Evolutionary conservation across 2,329 filamentous ascomycete species (phyloP).

Genomic region (Aspergillus brunneoviolaceus): DNA sequence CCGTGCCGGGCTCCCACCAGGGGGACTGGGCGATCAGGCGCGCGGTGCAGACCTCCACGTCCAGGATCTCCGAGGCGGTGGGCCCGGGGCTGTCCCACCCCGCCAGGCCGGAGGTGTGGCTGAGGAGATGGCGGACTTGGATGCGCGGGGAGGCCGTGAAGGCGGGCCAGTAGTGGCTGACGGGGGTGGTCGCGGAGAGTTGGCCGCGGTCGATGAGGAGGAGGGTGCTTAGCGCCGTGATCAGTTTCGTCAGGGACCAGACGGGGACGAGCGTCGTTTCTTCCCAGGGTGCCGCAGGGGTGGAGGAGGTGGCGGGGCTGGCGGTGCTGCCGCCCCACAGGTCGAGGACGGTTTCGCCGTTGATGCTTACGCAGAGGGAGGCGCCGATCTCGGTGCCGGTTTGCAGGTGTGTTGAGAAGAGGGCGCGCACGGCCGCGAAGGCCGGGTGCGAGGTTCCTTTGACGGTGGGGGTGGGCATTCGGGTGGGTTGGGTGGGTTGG

Average conservation of each 20-base stretch:
- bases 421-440: slow-evolving; percentile 37
- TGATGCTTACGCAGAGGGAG: slow-evolving; percentile 44
- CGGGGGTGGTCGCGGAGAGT: slow-evolving; percentile 38
- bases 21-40: slow-evolving; percentile 44
- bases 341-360: slow-evolving; percentile 46
- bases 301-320: slow-evolving; percentile 6
- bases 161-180: slow-evolving; percentile 50
- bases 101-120: slow-evolving; percentile 40
- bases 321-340: slow-evolving; percentile 44
- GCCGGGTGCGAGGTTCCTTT: slow-evolving; percentile 40
- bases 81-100: slow-evolving; percentile 36
- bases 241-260: slow-evolving; percentile 44
- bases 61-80: slow-evolving; percentile 32
- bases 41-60: slow-evolving; percentile 30
- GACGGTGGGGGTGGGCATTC: slow-evolving; percentile 22
- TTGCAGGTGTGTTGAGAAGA: slow-evolving; percentile 38
- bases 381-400: slow-evolving; percentile 47
- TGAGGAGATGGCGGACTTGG: slow-evolving; percentile 43
- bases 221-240: slow-evolving; percentile 39
- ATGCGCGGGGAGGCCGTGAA: slow-evolving; percentile 47
- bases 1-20: slow-evolving; percentile 48
- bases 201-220: slow-evolving; percentile 44
- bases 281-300: slow-evolving; percentile 36
- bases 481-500: no score
- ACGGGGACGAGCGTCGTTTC: slow-evolving; percentile 43